A percentile compares a stretch with the other conserved stretches of the same genome.
Conservation (phyloP, 208 protist species). For the Leishmania mexicana region DNA sequence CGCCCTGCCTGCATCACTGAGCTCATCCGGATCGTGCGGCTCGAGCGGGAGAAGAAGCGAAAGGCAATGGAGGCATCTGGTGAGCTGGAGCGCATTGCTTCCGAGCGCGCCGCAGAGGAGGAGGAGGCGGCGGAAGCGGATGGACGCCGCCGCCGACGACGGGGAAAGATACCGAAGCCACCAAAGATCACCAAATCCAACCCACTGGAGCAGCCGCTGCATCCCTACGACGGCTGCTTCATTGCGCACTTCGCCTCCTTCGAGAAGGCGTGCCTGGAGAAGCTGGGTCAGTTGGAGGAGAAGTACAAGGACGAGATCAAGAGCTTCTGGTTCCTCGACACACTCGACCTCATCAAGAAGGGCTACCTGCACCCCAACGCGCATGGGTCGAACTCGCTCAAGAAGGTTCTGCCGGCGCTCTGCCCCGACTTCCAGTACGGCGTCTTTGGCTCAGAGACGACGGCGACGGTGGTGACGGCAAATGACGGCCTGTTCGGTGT, state of each 20-base stretch:
- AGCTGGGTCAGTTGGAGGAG: constrained; percentile 77
- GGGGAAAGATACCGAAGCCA: constrained; percentile 31
- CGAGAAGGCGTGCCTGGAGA: constrained; percentile 89
- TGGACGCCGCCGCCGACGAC: constrained; percentile 24
- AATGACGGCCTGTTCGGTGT: not conserved
- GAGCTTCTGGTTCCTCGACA: constrained; percentile 88
- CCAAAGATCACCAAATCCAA: constrained; percentile 48
- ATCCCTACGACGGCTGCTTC: constrained; percentile 86
- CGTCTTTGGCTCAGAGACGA: constrained; percentile 69
- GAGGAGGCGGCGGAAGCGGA: constrained; percentile 24
- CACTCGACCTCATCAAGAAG: constrained; percentile 83
- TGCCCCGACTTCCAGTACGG: constrained; percentile 89
- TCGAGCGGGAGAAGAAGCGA: constrained; percentile 78
- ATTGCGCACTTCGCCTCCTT: constrained; percentile 90
- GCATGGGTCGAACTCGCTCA: constrained; percentile 87
- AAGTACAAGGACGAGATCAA: constrained; percentile 80
- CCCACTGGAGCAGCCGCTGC: constrained; percentile 50
- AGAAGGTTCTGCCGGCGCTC: constrained; percentile 89
- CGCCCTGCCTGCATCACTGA: constrained; percentile 65
- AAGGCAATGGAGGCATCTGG: constrained; percentile 59
- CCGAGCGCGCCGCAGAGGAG: constrained; percentile 24
- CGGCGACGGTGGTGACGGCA: constrained; percentile 4
- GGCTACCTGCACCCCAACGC: constrained; percentile 83
- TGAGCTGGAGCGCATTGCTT: constrained; percentile 43
- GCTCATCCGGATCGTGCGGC: constrained; percentile 76